A percentile compares a stretch with the other conserved stretches of the same genome.
These are phyloP conservation scores for Phytophthora pseudosyringae DNA, from an alignment of 352 stramenopile genomes.

Conservation along the genomic window DNA sequence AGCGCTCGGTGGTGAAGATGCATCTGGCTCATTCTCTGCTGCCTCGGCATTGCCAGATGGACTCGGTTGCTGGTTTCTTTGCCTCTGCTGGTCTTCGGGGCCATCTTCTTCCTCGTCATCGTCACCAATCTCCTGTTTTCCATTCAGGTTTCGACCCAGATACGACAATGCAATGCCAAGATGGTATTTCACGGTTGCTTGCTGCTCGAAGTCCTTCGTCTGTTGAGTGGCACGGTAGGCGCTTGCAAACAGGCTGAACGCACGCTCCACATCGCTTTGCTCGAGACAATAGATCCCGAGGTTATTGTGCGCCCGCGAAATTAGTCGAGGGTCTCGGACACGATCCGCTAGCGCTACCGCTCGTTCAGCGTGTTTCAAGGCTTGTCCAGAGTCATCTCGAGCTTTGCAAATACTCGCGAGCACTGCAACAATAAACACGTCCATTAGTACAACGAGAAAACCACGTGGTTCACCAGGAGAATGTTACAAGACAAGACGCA, in stretches of 20 bases:
- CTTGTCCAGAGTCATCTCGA: slow-evolving; percentile 23
- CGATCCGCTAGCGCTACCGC: slow-evolving; percentile 32
- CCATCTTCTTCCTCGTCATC: slow-evolving; percentile 28
- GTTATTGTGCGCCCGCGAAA: slow-evolving; percentile 51
- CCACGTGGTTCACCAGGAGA: not conserved
- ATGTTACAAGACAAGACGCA: slow-evolving; percentile 9
- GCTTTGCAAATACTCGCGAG: slow-evolving; percentile 37
- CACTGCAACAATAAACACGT: slow-evolving; percentile 24
- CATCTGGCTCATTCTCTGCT: not conserved
- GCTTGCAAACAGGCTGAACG: slow-evolving; percentile 41
- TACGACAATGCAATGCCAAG: slow-evolving; percentile 44
- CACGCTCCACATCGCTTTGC: slow-evolving; percentile 27
- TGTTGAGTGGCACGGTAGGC: slow-evolving; percentile 41
- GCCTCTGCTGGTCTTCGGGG: not conserved
- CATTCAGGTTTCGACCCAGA: slow-evolving; percentile 26
- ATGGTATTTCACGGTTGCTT: slow-evolving; percentile 52
- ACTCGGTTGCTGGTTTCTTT: not conserved
- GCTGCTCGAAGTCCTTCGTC: slow-evolving; percentile 40
- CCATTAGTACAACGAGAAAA: slow-evolving; percentile 1
- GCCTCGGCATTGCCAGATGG: not conserved
- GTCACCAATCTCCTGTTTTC: slow-evolving; percentile 26
- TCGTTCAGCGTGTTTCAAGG: slow-evolving; percentile 28
- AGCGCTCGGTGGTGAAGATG: not conserved
- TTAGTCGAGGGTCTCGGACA: slow-evolving; percentile 23
- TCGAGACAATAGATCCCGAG: slow-evolving; percentile 45